Base-by-base conservation (phyloP, 352 stramenopile genomes). In the Phytophthora colocasiae region DNA sequence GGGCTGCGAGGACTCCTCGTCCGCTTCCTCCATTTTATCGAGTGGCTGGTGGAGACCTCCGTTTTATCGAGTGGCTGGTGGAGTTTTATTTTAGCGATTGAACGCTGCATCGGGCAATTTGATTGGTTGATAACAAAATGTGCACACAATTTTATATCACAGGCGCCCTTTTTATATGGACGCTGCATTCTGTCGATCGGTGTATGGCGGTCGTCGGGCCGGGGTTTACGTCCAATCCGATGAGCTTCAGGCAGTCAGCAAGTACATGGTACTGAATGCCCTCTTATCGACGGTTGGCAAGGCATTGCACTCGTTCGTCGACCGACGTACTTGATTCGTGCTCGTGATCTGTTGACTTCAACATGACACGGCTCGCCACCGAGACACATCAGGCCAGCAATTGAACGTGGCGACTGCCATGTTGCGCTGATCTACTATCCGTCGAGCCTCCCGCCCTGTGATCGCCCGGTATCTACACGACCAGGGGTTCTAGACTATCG, bases 201-300 rank as follows among this genome's bases (percentile, higher is more conserved):
- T n/a, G n/a, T n/a, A 56, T 61, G 55, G n/a, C 48, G 24, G 40
- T 73, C 53, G 66, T 66, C 12, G 15, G 29, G 47, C 12, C 58
- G 53, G 7, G 47, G 65, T 65, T 73, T 73, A 69, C 40, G 49
- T 46, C 48, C 57, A 53, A 29, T 12, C 11, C 24, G 22, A 11
- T 38, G n/a, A 19, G 22, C 7, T 22, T 46, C 29, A 14, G 36
- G 12, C 22, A 38, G 15, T 56, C 52, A 60, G 31, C 31, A 10
- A 29, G n/a, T n/a, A n/a, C n/a, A n/a, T n/a, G 19, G 40, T 41
- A 48, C 48, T 71, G 56, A 66, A 66, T 44, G 50, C 64, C 60
- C 60, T 69, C 61, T 69, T n/a, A 26, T 15, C 17, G 14, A 40
- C 17, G 8, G 31, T 11, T 36, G 11, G 31, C 31, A 36, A 36